A percentile compares a stretch with the other conserved stretches of the same genome.
These are phyloP conservation scores for Cladophialophora exuberans DNA, from an alignment of 2,329 filamentous ascomycete species.

Conservation along the genomic window DNA sequence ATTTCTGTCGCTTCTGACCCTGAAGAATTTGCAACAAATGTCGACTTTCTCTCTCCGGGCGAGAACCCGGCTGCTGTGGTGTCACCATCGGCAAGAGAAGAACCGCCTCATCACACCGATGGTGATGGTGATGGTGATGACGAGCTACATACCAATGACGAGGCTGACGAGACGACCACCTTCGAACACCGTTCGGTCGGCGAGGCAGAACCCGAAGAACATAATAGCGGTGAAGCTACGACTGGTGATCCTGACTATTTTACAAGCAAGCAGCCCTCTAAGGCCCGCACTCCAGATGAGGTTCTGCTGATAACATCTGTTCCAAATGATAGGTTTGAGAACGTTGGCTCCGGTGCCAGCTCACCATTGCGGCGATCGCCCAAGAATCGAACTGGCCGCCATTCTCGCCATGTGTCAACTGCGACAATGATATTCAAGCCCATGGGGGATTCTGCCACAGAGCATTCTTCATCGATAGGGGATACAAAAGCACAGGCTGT, in stretches of 20 bases:
- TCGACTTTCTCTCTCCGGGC: constrained; percentile 38
- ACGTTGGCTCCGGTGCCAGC: background rate
- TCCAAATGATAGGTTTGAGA: background rate
- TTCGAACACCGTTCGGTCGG: constrained; percentile 15
- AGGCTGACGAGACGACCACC: constrained; percentile 56
- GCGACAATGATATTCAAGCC: constrained; percentile 87
- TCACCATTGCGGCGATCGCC: constrained; percentile 13
- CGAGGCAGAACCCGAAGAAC: background rate
- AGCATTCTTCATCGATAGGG: constrained; percentile 19
- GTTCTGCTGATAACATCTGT: background rate
- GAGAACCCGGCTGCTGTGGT: constrained; percentile 44
- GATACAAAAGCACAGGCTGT: constrained; percentile 2
- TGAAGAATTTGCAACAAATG: constrained; percentile 48
- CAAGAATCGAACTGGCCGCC: constrained; percentile 46
- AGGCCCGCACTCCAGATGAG: background rate
- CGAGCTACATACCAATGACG: constrained; percentile 81
- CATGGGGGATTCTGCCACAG: constrained; percentile 40
- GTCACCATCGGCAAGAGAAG: constrained; percentile 43
- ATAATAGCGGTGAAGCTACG: background rate
- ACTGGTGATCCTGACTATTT: constrained; percentile 16
- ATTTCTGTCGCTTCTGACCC: constrained; percentile 63
- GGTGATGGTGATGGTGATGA: constrained; percentile 89
- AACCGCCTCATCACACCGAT: constrained; percentile 66
- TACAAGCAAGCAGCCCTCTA: background rate
- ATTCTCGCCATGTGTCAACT: constrained; percentile 75